Conservation (phyloP, 129 eudicot genomes). For the Flaveria bidentis region DNA sequence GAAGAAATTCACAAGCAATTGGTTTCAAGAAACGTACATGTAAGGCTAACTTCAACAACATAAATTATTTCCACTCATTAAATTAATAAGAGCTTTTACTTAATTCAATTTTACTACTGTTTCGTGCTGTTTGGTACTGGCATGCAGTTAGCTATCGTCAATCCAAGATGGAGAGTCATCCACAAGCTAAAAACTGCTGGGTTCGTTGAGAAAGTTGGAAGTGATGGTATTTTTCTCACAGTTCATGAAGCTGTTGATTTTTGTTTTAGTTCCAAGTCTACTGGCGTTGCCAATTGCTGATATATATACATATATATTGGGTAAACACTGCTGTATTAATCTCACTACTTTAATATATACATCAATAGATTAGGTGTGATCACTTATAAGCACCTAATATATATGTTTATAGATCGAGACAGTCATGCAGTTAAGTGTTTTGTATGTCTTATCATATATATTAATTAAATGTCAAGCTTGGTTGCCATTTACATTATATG, state of each 20-base stretch:
- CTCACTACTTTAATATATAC: no score
- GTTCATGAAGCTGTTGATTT: conserved; percentile 64
- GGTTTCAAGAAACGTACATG: conserved; percentile 44
- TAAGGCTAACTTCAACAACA: conserved; percentile 8
- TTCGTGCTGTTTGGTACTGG: no score
- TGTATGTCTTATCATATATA: no score
- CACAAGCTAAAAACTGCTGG: conserved; percentile 54
- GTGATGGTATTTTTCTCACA: conserved; percentile 46
- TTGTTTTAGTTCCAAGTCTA: conserved; percentile 38
- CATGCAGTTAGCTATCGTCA: conserved; percentile 52
- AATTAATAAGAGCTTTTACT: no score
- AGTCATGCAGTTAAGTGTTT: no score
- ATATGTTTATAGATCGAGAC: no score
- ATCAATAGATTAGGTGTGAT: no score
- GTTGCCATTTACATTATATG: no score
- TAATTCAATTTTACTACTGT: no score
- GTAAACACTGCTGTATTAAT: neutral
- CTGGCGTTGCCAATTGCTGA: conserved; percentile 18
- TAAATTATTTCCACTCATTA: neutral
- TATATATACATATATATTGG: neutral
- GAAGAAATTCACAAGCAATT: conserved; percentile 56
- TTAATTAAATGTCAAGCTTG: no score
- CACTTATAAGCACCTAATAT: no score
- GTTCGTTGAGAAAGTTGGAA: conserved; percentile 53
- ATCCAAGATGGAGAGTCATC: conserved; percentile 69